A percentile compares a stretch with the other conserved stretches of the same genome.
phyloP scores from a whole-genome alignment of 306 rosid genomes.

The Quillaja saponaria region DNA sequence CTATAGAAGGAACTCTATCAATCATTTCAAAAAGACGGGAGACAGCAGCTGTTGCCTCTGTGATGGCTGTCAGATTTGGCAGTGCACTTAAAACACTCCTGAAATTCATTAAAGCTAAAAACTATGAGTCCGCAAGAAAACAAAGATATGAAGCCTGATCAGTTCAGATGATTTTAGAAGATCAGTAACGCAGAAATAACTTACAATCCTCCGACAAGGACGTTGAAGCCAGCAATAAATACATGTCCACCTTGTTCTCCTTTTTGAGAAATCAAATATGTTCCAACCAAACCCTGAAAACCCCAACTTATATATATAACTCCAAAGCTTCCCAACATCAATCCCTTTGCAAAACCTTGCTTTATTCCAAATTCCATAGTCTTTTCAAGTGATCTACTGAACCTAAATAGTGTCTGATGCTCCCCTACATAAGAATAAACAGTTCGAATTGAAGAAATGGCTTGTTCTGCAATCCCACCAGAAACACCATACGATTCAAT shows the following conservation, averaged over 20 bases:
- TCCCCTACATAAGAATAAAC: slow-evolving; percentile 85
- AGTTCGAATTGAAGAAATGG: slow-evolving; percentile 81
- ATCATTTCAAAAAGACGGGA: slow-evolving; percentile 71
- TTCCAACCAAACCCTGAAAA: slow-evolving; percentile 94
- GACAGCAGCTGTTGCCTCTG: slow-evolving; percentile 69
- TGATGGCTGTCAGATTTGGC: slow-evolving; percentile 79
- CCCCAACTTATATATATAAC: slow-evolving; percentile 84
- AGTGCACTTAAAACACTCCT: slow-evolving; percentile 88
- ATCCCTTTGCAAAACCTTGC: slow-evolving; percentile 73
- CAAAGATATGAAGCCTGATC: slow-evolving; percentile 3
- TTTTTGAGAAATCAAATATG: slow-evolving; percentile 61
- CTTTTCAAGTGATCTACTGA: slow-evolving; percentile 67
- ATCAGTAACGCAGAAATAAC: slow-evolving; percentile 36
- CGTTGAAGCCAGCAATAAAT: slow-evolving; percentile 79
- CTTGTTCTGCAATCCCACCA: slow-evolving; percentile 85
- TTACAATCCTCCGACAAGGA: slow-evolving; percentile 96
- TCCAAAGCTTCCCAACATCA: slow-evolving; percentile 94
- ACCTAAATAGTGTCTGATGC: slow-evolving; percentile 61
- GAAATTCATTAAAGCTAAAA: slow-evolving; percentile 37
- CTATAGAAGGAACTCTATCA: slow-evolving; percentile 60
- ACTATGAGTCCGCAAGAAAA: slow-evolving; percentile 19
- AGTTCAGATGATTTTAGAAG: neutral
- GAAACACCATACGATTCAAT: slow-evolving; percentile 90
- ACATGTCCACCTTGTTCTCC: slow-evolving; percentile 80
- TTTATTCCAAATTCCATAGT: slow-evolving; percentile 67